These are phyloP conservation scores for Mucor saturninus DNA, from an alignment of 371 early-diverging fungal species.

Conservation along the genomic window DNA sequence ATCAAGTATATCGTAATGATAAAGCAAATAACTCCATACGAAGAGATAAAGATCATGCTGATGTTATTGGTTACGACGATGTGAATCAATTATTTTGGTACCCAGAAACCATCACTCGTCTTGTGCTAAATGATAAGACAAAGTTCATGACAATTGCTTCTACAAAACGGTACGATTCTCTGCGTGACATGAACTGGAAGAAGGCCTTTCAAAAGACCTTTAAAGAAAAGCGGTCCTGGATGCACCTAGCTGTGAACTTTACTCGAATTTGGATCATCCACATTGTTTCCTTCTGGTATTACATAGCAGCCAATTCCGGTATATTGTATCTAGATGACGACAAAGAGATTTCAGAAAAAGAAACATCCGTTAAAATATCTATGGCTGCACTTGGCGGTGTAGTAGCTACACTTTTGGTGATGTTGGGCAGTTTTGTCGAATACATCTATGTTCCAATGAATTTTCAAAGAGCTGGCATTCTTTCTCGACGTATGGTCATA, in stretches of 20 bases:
- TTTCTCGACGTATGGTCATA: slow-evolving; percentile 67
- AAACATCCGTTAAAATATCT: slow-evolving; percentile 57
- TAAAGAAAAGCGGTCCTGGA: slow-evolving; percentile 82
- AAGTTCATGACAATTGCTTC: slow-evolving; percentile 62
- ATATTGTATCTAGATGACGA: slow-evolving; percentile 56
- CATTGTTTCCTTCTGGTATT: slow-evolving; percentile 80
- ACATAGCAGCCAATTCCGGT: slow-evolving; percentile 70
- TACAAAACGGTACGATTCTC: slow-evolving; percentile 60
- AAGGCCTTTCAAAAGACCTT: slow-evolving; percentile 81
- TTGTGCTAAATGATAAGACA: slow-evolving; percentile 58
- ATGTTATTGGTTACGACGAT: slow-evolving; percentile 86
- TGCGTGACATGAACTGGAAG: slow-evolving; percentile 72
- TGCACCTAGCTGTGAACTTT: slow-evolving; percentile 85
- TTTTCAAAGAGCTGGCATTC: slow-evolving; percentile 58
- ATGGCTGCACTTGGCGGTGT: slow-evolving; percentile 75
- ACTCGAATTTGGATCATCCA: slow-evolving; percentile 87
- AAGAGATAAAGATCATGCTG: slow-evolving; percentile 79
- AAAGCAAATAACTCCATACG: slow-evolving; percentile 69
- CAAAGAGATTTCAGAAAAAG: slow-evolving; percentile 30
- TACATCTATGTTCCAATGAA: slow-evolving; percentile 70
- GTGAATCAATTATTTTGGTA: slow-evolving; percentile 88
- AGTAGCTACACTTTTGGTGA: slow-evolving; percentile 66
- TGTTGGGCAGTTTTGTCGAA: slow-evolving; percentile 71
- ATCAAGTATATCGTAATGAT: slow-evolving; percentile 75
- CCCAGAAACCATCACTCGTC: slow-evolving; percentile 63